Evolutionary conservation across 1,284 basidiomycete species (phyloP).

Genomic region (Moesziomyces antarcticus): DNA sequence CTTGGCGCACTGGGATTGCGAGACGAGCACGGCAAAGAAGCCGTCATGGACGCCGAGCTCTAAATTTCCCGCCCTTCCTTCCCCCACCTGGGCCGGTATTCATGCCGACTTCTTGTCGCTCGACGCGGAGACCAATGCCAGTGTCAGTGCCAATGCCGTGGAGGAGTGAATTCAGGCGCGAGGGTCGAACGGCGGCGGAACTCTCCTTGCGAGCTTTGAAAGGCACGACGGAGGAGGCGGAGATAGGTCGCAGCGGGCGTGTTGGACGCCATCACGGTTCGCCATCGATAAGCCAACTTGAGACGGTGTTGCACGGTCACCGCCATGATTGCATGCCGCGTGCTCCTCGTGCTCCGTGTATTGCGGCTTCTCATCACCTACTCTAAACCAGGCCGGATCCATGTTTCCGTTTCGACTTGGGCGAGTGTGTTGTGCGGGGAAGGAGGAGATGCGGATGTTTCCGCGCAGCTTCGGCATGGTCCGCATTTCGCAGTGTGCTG

Average conservation of each 20-base stretch:
- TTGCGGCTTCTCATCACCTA: not conserved
- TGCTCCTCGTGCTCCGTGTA: not conserved
- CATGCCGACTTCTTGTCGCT: not conserved
- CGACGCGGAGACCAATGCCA: not conserved
- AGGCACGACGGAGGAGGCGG: too few relatives aligned
- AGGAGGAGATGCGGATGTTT: not conserved
- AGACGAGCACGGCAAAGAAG: conserved; percentile 28
- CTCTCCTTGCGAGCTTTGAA: too few relatives aligned
- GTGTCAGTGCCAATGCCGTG: not conserved
- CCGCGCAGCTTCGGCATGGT: conserved; percentile 1
- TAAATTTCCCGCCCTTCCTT: not conserved
- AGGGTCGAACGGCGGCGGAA: not conserved
- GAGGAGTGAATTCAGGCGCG: too few relatives aligned
- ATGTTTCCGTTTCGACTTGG: not conserved
- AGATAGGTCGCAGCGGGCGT: too few relatives aligned
- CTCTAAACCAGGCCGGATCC: too few relatives aligned
- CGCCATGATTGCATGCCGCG: not conserved
- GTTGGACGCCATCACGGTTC: too few relatives aligned
- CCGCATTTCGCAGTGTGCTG: not conserved
- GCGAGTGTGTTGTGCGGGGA: not conserved
- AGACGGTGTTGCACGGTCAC: too few relatives aligned
- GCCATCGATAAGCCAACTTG: too few relatives aligned
- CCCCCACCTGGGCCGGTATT: not conserved
- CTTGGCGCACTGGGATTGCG: conserved; percentile 52
- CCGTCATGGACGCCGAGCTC: conserved; percentile 50